Base-by-base conservation (phyloP, 2,329 filamentous ascomycete genomes). In the Tricladium varicosporioides region DNA sequence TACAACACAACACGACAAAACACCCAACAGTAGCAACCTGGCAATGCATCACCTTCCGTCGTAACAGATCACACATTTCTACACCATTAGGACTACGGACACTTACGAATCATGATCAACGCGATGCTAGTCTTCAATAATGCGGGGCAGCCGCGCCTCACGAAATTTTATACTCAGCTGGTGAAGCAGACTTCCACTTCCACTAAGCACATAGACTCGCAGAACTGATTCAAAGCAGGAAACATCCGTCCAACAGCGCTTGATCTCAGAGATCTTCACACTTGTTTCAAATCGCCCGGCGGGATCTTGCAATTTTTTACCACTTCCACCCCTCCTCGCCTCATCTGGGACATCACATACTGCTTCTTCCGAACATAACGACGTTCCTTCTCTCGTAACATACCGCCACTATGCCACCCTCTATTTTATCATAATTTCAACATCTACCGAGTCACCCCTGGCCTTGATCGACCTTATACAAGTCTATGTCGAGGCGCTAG, bases 51-150 rank as follows among this genome's bases (percentile, higher is more conserved):
- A 16, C 15, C 19, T 31, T 8, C 18, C 19, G 31, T 51, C 49
- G 15, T 40, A 51, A 44, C 40, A 40, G 15, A n/a, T 3, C 36
- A 36, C 36, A 36, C 48, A 50, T 13, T 48, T 27, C 15, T 48
- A 19, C 46, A 27, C 22, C 13, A 43, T 10, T 14, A 42, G 10
- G 22, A 46, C 42, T 18, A 42, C 51, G 13, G 43, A 16, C 10
- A 16, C 9, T 33, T n/a, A 18, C 19, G 19, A 65, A 76, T 65
- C 65, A 99, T 99, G 94, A 97, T 99, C 75, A 99, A 96, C 80
- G 94, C 95, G 32, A 93, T 99, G 60, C 81, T 99, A 64, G 93
- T 99, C 72, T 99, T 99, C 80, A 99, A 99, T 71, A 96, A 96
- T 78, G 91, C 93, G 68, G 94, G 94, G 63, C 93, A 99, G 75